phyloP scores from a whole-genome alignment of 192 early-diverging fungal species.

The Umbelopsis ramanniana region DNA sequence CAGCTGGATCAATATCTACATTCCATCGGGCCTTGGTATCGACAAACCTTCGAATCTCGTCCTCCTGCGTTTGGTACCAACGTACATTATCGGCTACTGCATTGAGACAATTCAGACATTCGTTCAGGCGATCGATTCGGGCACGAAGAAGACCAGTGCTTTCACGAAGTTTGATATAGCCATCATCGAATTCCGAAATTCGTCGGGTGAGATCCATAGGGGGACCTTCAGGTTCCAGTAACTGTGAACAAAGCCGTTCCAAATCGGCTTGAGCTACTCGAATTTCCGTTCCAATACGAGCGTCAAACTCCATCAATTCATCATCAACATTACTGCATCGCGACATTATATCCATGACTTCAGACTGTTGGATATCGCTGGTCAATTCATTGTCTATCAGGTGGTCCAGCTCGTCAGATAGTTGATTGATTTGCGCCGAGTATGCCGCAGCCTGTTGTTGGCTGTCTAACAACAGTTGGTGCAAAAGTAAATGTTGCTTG shows the following conservation, averaged over 20 bases:
- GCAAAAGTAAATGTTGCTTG: background rate
- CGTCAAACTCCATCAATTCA: background rate
- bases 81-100: background rate
- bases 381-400: background rate
- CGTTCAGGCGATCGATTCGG: background rate
- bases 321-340: background rate
- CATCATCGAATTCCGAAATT: background rate
- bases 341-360: background rate
- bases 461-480: background rate
- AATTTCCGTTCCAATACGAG: conserved; percentile 1
- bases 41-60: background rate
- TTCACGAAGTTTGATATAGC: background rate
- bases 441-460: background rate
- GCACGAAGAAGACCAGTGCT: background rate
- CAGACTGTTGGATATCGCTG: background rate
- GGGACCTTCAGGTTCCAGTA: background rate
- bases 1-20: background rate
- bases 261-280: background rate
- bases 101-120: background rate
- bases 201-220: background rate
- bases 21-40: conserved; percentile 18
- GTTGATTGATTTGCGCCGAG: background rate
- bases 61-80: background rate
- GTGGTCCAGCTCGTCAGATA: background rate
- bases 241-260: background rate